Evolutionary conservation across 495 filamentous ascomycete genomes (phyloP).

Genomic region (Xylaria intraflava): DNA sequence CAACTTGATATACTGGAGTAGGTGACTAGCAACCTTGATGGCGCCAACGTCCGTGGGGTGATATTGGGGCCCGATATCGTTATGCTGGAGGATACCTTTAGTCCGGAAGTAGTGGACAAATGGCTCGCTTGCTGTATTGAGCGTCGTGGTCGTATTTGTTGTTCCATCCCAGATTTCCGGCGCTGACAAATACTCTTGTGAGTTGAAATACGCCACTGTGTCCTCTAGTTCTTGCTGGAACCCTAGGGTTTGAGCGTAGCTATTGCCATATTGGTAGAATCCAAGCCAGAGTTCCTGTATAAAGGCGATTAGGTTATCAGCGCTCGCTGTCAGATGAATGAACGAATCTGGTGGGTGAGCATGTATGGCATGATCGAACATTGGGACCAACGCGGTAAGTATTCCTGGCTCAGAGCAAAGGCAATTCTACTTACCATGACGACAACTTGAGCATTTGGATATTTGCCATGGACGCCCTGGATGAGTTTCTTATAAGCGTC

Average conservation of each 20-base stretch:
- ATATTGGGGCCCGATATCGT: slow-evolving; percentile 57
- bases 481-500: slow-evolving; percentile 54
- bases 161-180: slow-evolving; percentile 38
- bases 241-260: slow-evolving; percentile 46
- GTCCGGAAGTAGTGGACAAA: slow-evolving; percentile 68
- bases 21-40: slow-evolving; percentile 60
- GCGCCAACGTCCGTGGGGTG: slow-evolving; percentile 64
- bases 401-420: background rate
- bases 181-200: slow-evolving; percentile 36
- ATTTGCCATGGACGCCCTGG: slow-evolving; percentile 52
- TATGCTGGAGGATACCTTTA: slow-evolving; percentile 60
- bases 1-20: slow-evolving; percentile 49
- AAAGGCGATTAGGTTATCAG: background rate
- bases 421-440: slow-evolving; percentile 45
- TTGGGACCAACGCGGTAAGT: background rate
- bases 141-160: slow-evolving; percentile 33
- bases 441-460: slow-evolving; percentile 56
- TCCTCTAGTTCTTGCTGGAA: slow-evolving; percentile 46
- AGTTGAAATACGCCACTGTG: slow-evolving; percentile 53
- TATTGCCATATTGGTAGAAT: slow-evolving; percentile 48
- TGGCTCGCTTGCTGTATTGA: slow-evolving; percentile 30
- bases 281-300: slow-evolving; percentile 55
- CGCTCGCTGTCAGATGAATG: background rate
- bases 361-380: background rate
- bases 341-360: background rate